A percentile compares a stretch with the other conserved stretches of the same genome.
Conservation (phyloP, 1,139 yeast species). For the Hanseniaspora uvarum region DNA sequence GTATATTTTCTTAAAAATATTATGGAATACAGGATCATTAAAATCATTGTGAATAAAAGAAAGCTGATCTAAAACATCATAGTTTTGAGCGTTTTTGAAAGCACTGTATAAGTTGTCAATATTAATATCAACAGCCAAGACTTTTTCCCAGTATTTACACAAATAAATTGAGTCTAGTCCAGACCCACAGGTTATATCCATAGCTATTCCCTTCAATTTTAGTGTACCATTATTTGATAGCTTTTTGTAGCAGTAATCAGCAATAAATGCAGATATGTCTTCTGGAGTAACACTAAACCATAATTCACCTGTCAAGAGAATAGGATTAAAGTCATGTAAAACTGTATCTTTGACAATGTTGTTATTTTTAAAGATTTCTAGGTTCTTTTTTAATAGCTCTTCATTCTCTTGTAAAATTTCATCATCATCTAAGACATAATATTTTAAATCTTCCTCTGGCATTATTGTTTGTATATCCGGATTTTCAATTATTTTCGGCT, state of each 20-base stretch:
- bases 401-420: constrained; percentile 19
- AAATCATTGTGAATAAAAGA: constrained; percentile 49
- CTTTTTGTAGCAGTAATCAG: constrained; percentile 45
- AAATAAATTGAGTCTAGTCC: constrained; percentile 90
- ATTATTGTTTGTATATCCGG: not conserved
- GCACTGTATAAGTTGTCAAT: constrained; percentile 57
- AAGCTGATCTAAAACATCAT: constrained; percentile 46
- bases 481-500: not conserved
- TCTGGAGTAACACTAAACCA: constrained; percentile 96
- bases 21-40: constrained; percentile 26
- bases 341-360: constrained; percentile 18
- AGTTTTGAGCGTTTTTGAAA: constrained; percentile 58
- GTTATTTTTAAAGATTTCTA: constrained; percentile 2
- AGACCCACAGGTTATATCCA: constrained; percentile 88
- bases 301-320: constrained; percentile 52
- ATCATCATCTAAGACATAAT: constrained; percentile 19
- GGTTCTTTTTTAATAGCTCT: constrained; percentile 16
- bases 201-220: constrained; percentile 34
- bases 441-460: constrained; percentile 19
- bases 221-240: constrained; percentile 32
- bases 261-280: constrained; percentile 51
- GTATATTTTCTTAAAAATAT: constrained; percentile 18
- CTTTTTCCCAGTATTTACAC: constrained; percentile 47
- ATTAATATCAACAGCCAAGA: constrained; percentile 60
- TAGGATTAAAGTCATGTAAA: constrained; percentile 33